These are phyloP conservation scores for Gelatoporia subvermispora DNA, from an alignment of 768 basidiomycete species.

Conservation along the genomic window DNA sequence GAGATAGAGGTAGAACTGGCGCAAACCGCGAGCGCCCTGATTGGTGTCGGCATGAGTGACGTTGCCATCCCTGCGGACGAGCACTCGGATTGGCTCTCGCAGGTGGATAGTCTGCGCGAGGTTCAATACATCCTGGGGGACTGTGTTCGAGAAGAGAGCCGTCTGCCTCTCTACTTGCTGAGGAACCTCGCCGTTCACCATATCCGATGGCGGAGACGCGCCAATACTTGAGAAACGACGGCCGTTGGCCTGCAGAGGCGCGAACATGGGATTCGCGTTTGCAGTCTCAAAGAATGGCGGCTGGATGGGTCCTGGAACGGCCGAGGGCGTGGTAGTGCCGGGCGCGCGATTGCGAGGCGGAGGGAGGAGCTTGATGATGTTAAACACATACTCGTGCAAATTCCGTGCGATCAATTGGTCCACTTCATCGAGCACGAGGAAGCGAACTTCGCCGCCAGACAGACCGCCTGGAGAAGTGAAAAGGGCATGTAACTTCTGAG, in stretches of 20 bases:
- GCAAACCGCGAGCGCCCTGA: conserved; percentile 76
- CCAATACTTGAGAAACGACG: conserved; percentile 56
- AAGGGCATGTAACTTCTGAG: conserved; percentile 90
- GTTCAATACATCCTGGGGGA: conserved; percentile 96
- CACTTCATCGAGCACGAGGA: conserved; percentile 95
- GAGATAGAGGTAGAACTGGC: conserved; percentile 95
- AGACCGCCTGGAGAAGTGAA: conserved; percentile 80
- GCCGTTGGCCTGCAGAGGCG: conserved; percentile 33
- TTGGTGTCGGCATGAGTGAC: conserved; percentile 63
- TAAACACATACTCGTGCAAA: conserved; percentile 91
- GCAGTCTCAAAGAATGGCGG: conserved; percentile 33
- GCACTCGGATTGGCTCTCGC: conserved; percentile 94
- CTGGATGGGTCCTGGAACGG: conserved; percentile 28
- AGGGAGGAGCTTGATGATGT: conserved; percentile 90
- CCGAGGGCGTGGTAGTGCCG: conserved; percentile 36
- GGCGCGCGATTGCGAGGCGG: conserved; percentile 69
- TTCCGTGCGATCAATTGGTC: conserved; percentile 98
- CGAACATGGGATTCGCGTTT: conserved; percentile 22
- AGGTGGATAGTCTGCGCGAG: conserved; percentile 91
- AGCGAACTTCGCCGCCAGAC: conserved; percentile 78
- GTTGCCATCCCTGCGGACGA: conserved; percentile 88
- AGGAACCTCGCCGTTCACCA: conserved; percentile 25
- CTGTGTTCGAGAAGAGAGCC: conserved; percentile 95
- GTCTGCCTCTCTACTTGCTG: conserved; percentile 75
- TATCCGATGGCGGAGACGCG: conserved; percentile 38